Percentiles rank a stretch among this genome's conserved stretches.
phyloP scores from a whole-genome alignment of 1,284 basidiomycete species.

The Ceraceosorus guamensis region DNA sequence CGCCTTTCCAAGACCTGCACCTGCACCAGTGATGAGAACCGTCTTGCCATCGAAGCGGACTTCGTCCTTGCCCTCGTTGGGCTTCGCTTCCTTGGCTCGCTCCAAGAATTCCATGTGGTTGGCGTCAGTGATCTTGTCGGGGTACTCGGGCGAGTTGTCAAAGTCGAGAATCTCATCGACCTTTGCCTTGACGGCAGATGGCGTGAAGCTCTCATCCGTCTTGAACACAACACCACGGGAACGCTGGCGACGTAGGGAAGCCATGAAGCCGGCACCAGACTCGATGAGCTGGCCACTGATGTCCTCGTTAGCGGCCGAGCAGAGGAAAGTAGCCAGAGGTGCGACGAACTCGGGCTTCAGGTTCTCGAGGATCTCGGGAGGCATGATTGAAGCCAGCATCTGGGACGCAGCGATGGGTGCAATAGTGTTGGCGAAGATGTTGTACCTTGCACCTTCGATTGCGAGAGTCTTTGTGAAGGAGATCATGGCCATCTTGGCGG shows the following conservation, averaged over 20 bases:
- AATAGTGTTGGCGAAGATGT: conserved; percentile 78
- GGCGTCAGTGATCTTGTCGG: conserved; percentile 61
- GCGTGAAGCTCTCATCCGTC: conserved; percentile 83
- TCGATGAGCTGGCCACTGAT: conserved; percentile 85
- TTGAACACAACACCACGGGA: conserved; percentile 79
- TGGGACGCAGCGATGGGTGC: conserved; percentile 88
- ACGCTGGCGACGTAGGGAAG: conserved; percentile 88
- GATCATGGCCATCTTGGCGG: conserved; percentile 52
- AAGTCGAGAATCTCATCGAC: conserved; percentile 69
- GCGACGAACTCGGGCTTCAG: conserved; percentile 90
- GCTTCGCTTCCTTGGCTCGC: conserved; percentile 59
- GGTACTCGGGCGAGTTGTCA: conserved; percentile 63
- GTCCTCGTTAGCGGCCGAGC: conserved; percentile 50
- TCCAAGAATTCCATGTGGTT: conserved; percentile 60
- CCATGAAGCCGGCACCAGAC: conserved; percentile 85
- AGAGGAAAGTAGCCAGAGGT: conserved; percentile 58
- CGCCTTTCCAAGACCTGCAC: conserved; percentile 65
- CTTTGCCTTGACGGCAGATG: conserved; percentile 62
- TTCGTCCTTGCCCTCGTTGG: conserved; percentile 64
- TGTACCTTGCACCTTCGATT: conserved; percentile 80
- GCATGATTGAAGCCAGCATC: conserved; percentile 93
- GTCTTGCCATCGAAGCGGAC: conserved; percentile 84
- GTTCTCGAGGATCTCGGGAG: conserved; percentile 88
- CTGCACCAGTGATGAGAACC: conserved; percentile 76
- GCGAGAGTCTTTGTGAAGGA: conserved; percentile 79